phyloP scores from a whole-genome alignment of 2,329 filamentous ascomycete species.

The Trichoderma oligosporum region DNA sequence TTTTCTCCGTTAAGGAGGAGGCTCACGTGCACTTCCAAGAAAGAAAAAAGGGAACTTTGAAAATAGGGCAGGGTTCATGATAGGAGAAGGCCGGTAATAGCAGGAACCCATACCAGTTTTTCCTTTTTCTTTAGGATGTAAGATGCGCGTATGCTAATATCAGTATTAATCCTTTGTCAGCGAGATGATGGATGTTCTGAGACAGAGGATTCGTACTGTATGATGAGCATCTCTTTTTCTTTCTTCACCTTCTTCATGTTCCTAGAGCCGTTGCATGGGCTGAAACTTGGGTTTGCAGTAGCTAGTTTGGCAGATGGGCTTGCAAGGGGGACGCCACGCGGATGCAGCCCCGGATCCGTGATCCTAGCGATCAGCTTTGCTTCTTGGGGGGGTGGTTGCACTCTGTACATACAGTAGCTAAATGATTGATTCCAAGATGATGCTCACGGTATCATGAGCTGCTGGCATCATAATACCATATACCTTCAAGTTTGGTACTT shows the following conservation, averaged over 20 bases:
- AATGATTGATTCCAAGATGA: no score
- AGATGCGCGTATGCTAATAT: no score
- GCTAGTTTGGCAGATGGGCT: conserved; percentile 10
- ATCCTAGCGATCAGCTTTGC: conserved; percentile 2
- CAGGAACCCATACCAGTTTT: no score
- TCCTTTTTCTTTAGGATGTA: no score
- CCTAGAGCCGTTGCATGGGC: not conserved
- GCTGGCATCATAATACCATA: no score
- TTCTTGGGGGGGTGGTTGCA: not conserved
- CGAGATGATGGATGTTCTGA: no score
- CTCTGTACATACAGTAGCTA: not conserved
- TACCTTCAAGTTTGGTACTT: no score
- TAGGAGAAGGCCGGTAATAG: no score
- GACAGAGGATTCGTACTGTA: no score
- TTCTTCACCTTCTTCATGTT: not conserved
- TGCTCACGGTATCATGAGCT: no score
- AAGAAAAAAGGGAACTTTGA: not conserved
- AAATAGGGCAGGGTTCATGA: not conserved
- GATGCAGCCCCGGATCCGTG: conserved; percentile 6
- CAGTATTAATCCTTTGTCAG: no score
- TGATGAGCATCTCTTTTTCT: not conserved
- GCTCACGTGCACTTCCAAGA: conserved; percentile 3
- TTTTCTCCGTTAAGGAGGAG: conserved; percentile 6
- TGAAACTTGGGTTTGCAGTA: conserved; percentile 10
- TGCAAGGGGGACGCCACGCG: conserved; percentile 8